phyloP scores from a whole-genome alignment of 23 red algal species.

The Gracilaria gracilis region DNA sequence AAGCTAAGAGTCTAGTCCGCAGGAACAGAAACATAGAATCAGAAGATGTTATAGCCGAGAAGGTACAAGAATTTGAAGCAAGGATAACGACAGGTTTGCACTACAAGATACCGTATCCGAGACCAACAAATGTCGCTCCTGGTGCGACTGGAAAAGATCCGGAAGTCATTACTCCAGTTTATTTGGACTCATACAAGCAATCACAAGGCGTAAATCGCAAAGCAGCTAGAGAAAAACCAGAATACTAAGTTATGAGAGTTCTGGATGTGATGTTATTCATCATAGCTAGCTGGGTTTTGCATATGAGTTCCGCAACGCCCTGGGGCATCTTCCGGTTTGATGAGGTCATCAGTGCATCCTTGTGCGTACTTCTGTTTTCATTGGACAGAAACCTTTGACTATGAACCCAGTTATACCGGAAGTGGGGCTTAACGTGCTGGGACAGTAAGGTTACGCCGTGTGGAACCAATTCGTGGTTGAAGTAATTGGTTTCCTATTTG shows the following conservation, averaged over 20 bases:
- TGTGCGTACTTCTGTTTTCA: too few species aligned
- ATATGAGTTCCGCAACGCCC: not conserved
- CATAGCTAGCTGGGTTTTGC: not conserved
- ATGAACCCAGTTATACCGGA: too few species aligned
- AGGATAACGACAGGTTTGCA: conserved; percentile 64
- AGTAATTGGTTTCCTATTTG: too few species aligned
- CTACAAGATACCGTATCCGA: conserved; percentile 71
- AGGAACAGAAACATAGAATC: conserved; percentile 28
- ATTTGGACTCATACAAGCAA: conserved; percentile 61
- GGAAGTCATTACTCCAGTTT: conserved; percentile 61
- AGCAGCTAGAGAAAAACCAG: conserved; percentile 25
- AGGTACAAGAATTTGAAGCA: conserved; percentile 60
- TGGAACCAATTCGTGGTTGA: too few species aligned
- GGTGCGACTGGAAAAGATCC: conserved; percentile 69
- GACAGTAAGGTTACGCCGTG: too few species aligned
- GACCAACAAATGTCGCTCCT: conserved; percentile 58
- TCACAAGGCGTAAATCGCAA: conserved; percentile 1
- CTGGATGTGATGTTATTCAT: not conserved
- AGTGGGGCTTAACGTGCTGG: too few species aligned
- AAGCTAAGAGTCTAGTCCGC: conserved; percentile 46
- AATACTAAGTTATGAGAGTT: not conserved
- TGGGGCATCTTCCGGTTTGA: too few species aligned
- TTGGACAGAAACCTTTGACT: too few species aligned
- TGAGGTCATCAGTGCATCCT: too few species aligned
- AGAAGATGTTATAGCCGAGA: conserved; percentile 35